Evolutionary conservation across 1,284 basidiomycete species (phyloP).

Genomic region (Volvariella volvacea): DNA sequence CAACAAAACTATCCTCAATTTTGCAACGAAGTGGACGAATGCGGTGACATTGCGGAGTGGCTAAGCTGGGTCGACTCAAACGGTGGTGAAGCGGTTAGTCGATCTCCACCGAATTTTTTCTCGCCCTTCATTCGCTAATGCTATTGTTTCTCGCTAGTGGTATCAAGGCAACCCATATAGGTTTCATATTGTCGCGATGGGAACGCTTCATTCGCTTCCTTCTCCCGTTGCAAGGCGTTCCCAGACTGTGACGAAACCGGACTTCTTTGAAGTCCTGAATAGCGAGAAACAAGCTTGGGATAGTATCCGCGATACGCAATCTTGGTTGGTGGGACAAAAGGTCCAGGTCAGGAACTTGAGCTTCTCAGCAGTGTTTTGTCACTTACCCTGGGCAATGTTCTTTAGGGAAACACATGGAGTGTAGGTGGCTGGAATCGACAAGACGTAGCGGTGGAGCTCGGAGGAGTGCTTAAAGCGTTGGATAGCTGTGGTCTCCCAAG

Average conservation of each 20-base stretch:
- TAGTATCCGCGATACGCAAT: constrained; percentile 45
- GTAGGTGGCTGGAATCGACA: constrained; percentile 45
- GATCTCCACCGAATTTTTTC: neutral
- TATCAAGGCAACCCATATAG: constrained; percentile 77
- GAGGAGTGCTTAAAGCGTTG: constrained; percentile 47
- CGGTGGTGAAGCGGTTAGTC: constrained; percentile 66
- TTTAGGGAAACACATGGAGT: constrained; percentile 17
- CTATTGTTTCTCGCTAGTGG: too few relatives aligned
- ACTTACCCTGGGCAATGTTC: neutral
- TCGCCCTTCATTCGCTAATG: too few relatives aligned
- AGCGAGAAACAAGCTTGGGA: constrained; percentile 52
- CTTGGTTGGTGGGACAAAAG: constrained; percentile 39
- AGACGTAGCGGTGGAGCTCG: constrained; percentile 52
- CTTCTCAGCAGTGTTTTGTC: neutral
- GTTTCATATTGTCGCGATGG: constrained; percentile 76
- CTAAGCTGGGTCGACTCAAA: constrained; percentile 79
- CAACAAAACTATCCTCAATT: constrained; percentile 92
- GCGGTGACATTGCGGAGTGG: constrained; percentile 65
- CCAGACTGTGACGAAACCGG: constrained; percentile 78
- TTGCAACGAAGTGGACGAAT: constrained; percentile 74
- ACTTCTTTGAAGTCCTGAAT: constrained; percentile 57
- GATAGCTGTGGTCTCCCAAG: neutral
- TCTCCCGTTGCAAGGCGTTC: constrained; percentile 72
- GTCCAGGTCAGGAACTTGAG: neutral
- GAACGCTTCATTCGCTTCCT: constrained; percentile 79